Evolutionary conservation across 1,139 yeast species (phyloP), one percentile per base, ranked within the genome.

Genomic region (Scheffersomyces illinoinensis): DNA sequence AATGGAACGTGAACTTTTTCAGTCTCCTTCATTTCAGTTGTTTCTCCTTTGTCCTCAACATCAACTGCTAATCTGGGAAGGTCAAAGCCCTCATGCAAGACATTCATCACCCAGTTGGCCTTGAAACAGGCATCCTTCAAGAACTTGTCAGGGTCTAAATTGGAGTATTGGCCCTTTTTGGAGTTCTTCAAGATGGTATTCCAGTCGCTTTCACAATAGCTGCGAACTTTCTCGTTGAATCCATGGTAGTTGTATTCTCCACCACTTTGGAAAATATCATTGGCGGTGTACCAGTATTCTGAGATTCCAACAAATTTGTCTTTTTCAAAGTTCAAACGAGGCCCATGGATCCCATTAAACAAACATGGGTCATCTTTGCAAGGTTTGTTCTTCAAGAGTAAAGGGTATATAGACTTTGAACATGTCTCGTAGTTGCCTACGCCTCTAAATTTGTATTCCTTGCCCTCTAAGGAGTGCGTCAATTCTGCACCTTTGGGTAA

Each of bases 261-360:
- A 10, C 93, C 93, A 73, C 90, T 82, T 57, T 88, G 85, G 68
- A 90, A 90, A 5, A 90, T 85, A 67, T 90, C 96, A 68, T 90
- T 89, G 4, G 95, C 93, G 1, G 95, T 89, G 68, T 90, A 90
- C 95, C 95, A 90, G 72, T 89, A 90, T 67, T 90, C 96, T 0
- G 93, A 88, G 21, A 89, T 85, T 0, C 96, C 96, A 49, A 90
- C 85, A 72, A 90, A 90, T 65, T 84, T 87, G 66, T 90, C 95
- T 56, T 78, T 79, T n/a, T 82, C 80, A 66, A 89, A 90, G 69
- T 90, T 88, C 59, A 90, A 82, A 53, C 77, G 78, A 14, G 96
- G 96, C 0, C 90, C 92, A 73, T 89, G 95, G 17, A 89, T 88
- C 47, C 96, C 96, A 70, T 90, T 89, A 69, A 90, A 90, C 19